These are phyloP conservation scores for Colletotrichum incanum DNA, from an alignment of 2,329 filamentous ascomycete genomes.

Conservation along the genomic window DNA sequence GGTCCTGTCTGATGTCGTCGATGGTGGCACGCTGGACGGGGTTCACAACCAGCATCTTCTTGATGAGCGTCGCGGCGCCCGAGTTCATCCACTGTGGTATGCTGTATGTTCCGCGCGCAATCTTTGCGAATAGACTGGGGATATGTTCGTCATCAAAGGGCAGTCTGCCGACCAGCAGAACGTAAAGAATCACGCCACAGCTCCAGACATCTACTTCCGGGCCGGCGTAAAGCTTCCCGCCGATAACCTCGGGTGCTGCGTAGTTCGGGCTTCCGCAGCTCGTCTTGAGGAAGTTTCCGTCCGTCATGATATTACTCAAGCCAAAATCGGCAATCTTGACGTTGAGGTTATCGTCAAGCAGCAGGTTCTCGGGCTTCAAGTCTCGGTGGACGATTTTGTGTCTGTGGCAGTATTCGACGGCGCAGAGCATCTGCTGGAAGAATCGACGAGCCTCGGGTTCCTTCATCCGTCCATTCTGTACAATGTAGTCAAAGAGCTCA, in stretches of 20 bases:
- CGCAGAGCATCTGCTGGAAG: slow-evolving; percentile 99
- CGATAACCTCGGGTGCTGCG: slow-evolving; percentile 97
- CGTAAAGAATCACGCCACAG: slow-evolving; percentile 91
- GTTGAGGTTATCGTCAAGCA: slow-evolving; percentile 95
- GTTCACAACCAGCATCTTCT: slow-evolving; percentile 95
- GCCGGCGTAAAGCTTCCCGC: slow-evolving; percentile 96
- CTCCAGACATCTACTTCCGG: slow-evolving; percentile 99
- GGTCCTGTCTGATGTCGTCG: slow-evolving; percentile 91
- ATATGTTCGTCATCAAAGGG: slow-evolving; percentile 99
- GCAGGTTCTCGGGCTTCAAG: slow-evolving; percentile 95
- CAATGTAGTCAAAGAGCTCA: slow-evolving; percentile 98
- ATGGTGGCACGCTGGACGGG: slow-evolving; percentile 95
- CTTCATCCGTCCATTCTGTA: slow-evolving; percentile 91
- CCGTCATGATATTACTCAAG: slow-evolving; percentile 99
- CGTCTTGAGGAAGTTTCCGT: slow-evolving; percentile 98
- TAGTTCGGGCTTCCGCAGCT: slow-evolving; percentile 99
- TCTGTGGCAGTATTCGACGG: slow-evolving; percentile 98
- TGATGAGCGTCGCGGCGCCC: slow-evolving; percentile 86
- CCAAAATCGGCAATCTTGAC: slow-evolving; percentile 99
- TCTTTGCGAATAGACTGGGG: slow-evolving; percentile 97
- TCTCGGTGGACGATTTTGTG: slow-evolving; percentile 99
- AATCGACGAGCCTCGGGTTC: slow-evolving; percentile 96
- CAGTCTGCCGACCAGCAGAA: slow-evolving; percentile 84
- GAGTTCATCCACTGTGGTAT: slow-evolving; percentile 92
- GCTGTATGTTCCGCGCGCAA: slow-evolving; percentile 92